Evolutionary conservation across 2,329 filamentous ascomycete species (phyloP).

Genomic region (Fusarium miscanthi): DNA sequence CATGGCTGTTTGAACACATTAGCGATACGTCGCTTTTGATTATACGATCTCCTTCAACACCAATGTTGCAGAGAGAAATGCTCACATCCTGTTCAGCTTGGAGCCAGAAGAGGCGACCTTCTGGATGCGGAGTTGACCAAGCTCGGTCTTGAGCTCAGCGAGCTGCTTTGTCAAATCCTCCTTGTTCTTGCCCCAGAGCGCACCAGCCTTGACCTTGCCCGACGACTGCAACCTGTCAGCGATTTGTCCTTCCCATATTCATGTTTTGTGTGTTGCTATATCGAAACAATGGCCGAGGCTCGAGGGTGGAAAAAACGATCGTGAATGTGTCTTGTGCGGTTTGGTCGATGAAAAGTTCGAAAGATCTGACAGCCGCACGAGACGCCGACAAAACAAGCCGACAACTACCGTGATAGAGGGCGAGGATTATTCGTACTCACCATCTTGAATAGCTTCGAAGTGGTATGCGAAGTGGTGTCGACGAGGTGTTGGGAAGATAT

Average conservation of each 20-base stretch:
- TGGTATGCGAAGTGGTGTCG: constrained; percentile 56
- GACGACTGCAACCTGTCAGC: constrained; percentile 56
- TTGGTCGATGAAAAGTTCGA: constrained; percentile 37
- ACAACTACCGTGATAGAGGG: constrained; percentile 25
- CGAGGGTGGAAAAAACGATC: constrained; percentile 34
- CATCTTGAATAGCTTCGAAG: constrained; percentile 60
- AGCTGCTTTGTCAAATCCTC: constrained; percentile 97
- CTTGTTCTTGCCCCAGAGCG: constrained; percentile 99
- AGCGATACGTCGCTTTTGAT: constrained; percentile 21
- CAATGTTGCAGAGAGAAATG: constrained; percentile 5
- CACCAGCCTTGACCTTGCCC: constrained; percentile 88
- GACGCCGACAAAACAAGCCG: constrained; percentile 30
- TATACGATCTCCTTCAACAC: constrained; percentile 3
- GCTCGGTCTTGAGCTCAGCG: constrained; percentile 94
- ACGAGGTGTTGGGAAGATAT: constrained; percentile 50
- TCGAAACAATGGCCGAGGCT: constrained; percentile 27
- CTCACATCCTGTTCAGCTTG: constrained; percentile 98
- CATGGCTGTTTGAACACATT: constrained; percentile 73
- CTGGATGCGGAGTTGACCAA: constrained; percentile 96
- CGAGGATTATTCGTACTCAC: constrained; percentile 53
- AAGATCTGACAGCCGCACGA: constrained; percentile 20
- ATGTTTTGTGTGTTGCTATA: constrained; percentile 19
- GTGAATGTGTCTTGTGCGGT: constrained; percentile 24
- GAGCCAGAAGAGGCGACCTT: constrained; percentile 96
- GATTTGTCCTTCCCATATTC: constrained; percentile 35